Evolutionary conservation across 805 yeast species (phyloP).

Genomic region (Candida hispaniensis): DNA sequence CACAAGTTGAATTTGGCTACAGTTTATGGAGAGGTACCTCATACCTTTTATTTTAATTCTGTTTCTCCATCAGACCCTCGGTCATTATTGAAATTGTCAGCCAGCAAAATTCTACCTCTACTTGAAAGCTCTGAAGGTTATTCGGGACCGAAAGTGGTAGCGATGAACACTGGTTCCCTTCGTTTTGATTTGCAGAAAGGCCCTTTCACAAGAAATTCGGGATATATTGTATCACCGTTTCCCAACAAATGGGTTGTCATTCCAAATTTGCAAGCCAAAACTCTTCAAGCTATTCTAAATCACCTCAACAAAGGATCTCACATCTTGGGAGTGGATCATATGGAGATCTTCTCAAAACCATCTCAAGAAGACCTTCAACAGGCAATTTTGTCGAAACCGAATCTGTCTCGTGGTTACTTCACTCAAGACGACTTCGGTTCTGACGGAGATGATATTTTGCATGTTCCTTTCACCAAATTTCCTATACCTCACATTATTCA

Average conservation of each 20-base stretch:
- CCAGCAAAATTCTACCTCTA: conserved; percentile 42
- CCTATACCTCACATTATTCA: conserved; percentile 74
- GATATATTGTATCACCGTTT: conserved; percentile 78
- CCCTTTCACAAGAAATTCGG: conserved; percentile 66
- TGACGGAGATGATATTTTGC: conserved; percentile 76
- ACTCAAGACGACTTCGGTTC: conserved; percentile 78
- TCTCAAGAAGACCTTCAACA: conserved; percentile 17
- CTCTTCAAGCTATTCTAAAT: conserved; percentile 46
- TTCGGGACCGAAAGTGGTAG: conserved; percentile 38
- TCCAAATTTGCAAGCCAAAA: conserved; percentile 42
- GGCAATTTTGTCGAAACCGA: conserved; percentile 19
- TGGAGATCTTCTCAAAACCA: too few species aligned
- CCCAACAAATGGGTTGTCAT: conserved; percentile 66
- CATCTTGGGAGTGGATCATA: conserved; percentile 26
- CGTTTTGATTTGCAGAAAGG: conserved; percentile 83
- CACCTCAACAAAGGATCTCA: conserved; percentile 48
- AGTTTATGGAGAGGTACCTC: conserved; percentile 54
- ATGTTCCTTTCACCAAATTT: conserved; percentile 45
- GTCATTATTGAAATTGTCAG: conserved; percentile 51
- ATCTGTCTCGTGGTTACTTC: conserved; percentile 45
- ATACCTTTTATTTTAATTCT: conserved; percentile 53
- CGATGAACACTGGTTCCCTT: conserved; percentile 79
- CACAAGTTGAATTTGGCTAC: conserved; percentile 40
- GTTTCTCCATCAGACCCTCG: conserved; percentile 51
- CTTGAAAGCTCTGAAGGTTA: conserved; percentile 28